phyloP scores from a whole-genome alignment of 2,329 filamentous ascomycete species.

The Monosporascus ibericus region DNA sequence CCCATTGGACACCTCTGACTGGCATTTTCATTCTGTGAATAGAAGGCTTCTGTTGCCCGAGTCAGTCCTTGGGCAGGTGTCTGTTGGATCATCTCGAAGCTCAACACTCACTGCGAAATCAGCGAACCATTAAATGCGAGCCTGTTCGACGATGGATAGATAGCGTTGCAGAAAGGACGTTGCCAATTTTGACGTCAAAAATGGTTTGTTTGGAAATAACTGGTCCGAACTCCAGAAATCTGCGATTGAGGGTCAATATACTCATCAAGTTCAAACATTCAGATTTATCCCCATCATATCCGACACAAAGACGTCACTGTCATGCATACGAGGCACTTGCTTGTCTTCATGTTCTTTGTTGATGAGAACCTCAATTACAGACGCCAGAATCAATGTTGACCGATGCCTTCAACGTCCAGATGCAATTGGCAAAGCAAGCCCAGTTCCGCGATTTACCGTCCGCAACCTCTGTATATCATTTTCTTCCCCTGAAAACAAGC shows the following conservation, averaged over 20 bases:
- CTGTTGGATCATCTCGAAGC: no score
- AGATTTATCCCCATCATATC: neutral
- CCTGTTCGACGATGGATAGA: no score
- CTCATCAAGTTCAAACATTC: neutral
- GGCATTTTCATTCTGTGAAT: no score
- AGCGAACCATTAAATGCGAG: no score
- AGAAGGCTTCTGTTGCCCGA: no score
- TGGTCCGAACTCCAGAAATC: neutral
- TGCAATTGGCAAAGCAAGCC: conserved; percentile 58
- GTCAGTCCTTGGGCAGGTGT: no score
- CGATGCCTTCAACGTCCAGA: conserved; percentile 60
- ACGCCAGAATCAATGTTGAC: conserved; percentile 56
- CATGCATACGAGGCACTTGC: neutral
- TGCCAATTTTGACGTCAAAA: no score
- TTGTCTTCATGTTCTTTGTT: conserved; percentile 45
- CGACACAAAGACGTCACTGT: neutral
- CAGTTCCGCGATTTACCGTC: conserved; percentile 41
- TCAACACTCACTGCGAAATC: no score
- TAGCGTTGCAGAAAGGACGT: no score
- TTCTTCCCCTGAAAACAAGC: conserved; percentile 22
- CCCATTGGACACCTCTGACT: no score
- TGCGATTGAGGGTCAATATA: neutral
- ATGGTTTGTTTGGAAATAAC: neutral
- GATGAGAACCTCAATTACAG: conserved; percentile 61
- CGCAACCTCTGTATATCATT: conserved; percentile 32